Conservation (phyloP, 2,329 filamentous ascomycete species). For the Aspergillus niger region DNA sequence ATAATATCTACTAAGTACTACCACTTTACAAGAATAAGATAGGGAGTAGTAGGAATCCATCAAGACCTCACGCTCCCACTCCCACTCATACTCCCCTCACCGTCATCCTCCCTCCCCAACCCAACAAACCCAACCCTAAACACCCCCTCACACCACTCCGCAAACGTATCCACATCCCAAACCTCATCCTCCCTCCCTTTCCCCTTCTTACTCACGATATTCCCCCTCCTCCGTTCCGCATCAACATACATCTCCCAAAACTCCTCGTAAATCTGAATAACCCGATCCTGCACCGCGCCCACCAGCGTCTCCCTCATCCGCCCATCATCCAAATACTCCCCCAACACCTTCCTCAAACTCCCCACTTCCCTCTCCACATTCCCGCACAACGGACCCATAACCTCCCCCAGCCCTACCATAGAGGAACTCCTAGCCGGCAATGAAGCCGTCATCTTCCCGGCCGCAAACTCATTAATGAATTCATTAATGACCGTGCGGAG, state of each 20-base stretch:
- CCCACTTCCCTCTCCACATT: constrained; percentile 61
- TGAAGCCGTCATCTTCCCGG: constrained; percentile 55
- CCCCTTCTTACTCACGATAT: constrained; percentile 51
- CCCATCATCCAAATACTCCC: constrained; percentile 65
- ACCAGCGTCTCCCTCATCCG: constrained; percentile 67
- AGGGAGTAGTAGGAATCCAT: neutral
- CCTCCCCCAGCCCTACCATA: constrained; percentile 31
- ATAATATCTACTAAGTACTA: neutral
- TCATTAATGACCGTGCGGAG: constrained; percentile 66
- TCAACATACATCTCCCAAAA: constrained; percentile 59
- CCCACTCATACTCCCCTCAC: constrained; percentile 20
- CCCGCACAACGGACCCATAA: constrained; percentile 53
- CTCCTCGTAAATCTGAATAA: constrained; percentile 64
- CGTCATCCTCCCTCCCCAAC: constrained; percentile 29
- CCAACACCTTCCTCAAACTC: constrained; percentile 57
- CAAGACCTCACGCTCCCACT: constrained; percentile 17
- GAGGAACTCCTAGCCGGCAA: constrained; percentile 41
- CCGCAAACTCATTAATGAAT: constrained; percentile 62
- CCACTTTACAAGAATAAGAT: neutral
- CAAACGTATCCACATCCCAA: constrained; percentile 67
- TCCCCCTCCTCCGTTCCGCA: constrained; percentile 43
- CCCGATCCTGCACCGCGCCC: constrained; percentile 65
- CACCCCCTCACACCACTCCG: constrained; percentile 61
- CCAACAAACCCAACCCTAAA: constrained; percentile 57
- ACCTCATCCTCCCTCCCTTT: constrained; percentile 63